Base-by-base conservation (phyloP, 2,329 filamentous ascomycete genomes). In the Neonectria faginata region DNA sequence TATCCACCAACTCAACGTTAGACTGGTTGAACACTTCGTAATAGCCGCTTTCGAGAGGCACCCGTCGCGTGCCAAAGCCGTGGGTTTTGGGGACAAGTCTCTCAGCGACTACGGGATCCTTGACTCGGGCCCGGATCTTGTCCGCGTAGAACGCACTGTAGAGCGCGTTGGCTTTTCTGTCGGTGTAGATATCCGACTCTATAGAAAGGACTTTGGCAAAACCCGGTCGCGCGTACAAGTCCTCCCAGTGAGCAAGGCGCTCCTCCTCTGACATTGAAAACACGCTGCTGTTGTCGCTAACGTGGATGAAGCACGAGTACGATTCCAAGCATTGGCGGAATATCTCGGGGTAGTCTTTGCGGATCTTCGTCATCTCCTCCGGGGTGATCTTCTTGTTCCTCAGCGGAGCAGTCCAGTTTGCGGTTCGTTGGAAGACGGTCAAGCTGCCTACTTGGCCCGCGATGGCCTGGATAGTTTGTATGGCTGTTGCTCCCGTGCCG, bases 161-260 rank as follows among this genome's bases (percentile, higher is more conserved):
- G 1, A 67, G 39, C 11, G 60, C 59, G 18, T 67, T 67, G 2
- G 65, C 65, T 10, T 65, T 57, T 12, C 33, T 41, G 36, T 67
- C 59, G 5, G 65, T 67, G 29, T 58, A 61, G 0, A 65, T 61
- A 44, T 67, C 65, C 1, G 58, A 48, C 2, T 59, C 62, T 7
- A 67, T 55, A 31, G 62, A 53, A 8, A 67, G 59, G 2, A 65
- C 62, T 58, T 79, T 82, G 11, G 73, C 70, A 61, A 83, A 82
- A 0, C 79, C 81, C 1, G 79, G 79, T 3, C 72, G 57, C 0
- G 73, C 60, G 69, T 81, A 83, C 1, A 78, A 61, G 36, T 74
- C 67, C 70, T 74, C 71, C 70, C 71, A 74, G 4, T 65, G 65
- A 8, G 55, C 57, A 18, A 63, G 60, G 12, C 70, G 69, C 58